A percentile compares a stretch with the other conserved stretches of the same genome.
Conservation (phyloP, 495 filamentous ascomycete genomes). For the Tuber microsphaerosporum region DNA sequence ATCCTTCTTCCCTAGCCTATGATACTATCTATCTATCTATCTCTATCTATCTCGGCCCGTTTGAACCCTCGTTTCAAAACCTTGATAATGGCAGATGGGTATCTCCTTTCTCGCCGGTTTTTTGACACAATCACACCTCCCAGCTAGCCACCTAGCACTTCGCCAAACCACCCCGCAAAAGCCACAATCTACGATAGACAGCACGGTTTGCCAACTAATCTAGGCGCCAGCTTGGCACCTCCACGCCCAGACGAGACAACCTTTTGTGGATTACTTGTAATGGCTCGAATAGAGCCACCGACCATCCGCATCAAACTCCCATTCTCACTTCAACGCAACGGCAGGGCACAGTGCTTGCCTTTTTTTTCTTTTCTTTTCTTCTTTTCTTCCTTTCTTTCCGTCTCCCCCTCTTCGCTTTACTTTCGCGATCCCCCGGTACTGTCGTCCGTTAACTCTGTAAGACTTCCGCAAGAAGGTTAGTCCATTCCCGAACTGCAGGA, state of each 20-base stretch:
- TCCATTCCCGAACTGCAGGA: slow-evolving; percentile 8
- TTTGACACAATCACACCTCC: background rate
- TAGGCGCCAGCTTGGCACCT: background rate
- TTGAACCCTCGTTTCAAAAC: background rate
- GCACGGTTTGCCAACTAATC: background rate
- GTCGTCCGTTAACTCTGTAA: background rate
- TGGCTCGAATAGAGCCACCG: background rate
- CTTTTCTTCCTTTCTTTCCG: too few species aligned
- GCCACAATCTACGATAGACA: background rate
- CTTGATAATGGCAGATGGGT: background rate
- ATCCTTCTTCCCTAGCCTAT: background rate
- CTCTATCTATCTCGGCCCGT: background rate
- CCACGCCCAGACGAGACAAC: background rate
- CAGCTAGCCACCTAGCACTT: background rate
- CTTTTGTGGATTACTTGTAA: background rate
- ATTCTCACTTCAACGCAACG: background rate
- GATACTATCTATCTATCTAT: background rate
- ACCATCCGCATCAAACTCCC: background rate
- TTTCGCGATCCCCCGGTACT: background rate
- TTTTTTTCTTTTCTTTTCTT: background rate
- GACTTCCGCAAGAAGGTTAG: slow-evolving; percentile 4
- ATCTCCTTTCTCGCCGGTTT: background rate
- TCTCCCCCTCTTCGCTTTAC: background rate
- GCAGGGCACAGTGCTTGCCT: background rate
- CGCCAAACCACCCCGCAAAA: slow-evolving; percentile 1